Conservation (phyloP, 2,329 filamentous ascomycete species). For the Colletotrichum endophyticum region DNA sequence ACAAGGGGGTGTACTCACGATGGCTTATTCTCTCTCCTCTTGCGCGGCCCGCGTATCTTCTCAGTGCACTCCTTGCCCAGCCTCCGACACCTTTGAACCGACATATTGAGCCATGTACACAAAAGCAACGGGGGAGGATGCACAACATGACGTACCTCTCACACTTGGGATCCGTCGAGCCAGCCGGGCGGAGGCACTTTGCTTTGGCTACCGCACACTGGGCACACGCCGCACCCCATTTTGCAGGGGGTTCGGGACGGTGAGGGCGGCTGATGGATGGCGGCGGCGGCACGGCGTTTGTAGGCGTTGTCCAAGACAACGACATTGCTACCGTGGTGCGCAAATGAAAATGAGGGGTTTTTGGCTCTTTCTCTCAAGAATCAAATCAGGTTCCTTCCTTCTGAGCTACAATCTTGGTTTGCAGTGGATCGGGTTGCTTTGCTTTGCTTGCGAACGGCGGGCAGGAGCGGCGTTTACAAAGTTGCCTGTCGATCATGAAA, state of each 20-base stretch:
- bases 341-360: neutral
- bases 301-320: neutral
- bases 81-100: slow-evolving; percentile 47
- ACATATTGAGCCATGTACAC: neutral
- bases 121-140: neutral
- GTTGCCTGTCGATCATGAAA: neutral
- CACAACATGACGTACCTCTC: slow-evolving; percentile 36
- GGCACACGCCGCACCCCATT: slow-evolving; percentile 56
- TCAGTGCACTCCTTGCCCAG: slow-evolving; percentile 51
- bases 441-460: neutral
- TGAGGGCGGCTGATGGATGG: neutral
- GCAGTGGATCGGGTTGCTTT: neutral
- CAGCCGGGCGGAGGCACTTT: slow-evolving; percentile 50
- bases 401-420: neutral
- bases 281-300: neutral
- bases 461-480: neutral
- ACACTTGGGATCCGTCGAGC: slow-evolving; percentile 39
- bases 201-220: slow-evolving; percentile 54
- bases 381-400: neutral
- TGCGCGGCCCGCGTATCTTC: slow-evolving; percentile 53
- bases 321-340: neutral
- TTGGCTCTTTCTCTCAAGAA: neutral
- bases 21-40: slow-evolving; percentile 54
- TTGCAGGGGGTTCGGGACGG: neutral
- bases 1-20: slow-evolving; percentile 44